Evolutionary conservation across 345 rosid species (phyloP).

Genomic region (Bruguiera parviflora): DNA sequence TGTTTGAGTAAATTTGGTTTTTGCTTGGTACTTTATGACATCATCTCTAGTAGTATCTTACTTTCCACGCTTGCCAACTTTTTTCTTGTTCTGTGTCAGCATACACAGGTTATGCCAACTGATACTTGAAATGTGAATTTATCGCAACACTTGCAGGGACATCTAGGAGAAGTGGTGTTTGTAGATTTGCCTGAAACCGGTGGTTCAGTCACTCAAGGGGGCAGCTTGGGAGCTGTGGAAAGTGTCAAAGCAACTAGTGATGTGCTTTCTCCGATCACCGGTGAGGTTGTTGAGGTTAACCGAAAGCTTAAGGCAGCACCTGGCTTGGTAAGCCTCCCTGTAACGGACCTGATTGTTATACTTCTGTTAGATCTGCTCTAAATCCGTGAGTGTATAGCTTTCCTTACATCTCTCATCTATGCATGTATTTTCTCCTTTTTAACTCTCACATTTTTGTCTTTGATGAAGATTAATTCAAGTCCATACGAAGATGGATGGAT

Average conservation of each 20-base stretch:
- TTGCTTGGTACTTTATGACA: too few species aligned
- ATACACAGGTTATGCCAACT: too few species aligned
- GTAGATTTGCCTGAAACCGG: constrained; percentile 84
- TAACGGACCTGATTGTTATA: not conserved
- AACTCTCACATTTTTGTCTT: not conserved
- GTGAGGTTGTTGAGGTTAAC: constrained; percentile 79
- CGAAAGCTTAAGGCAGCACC: constrained; percentile 67
- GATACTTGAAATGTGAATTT: not conserved
- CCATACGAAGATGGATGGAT: constrained; percentile 98
- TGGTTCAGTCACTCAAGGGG: constrained; percentile 47
- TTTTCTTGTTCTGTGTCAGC: not conserved
- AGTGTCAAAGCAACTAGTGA: constrained; percentile 99
- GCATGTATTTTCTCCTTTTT: not conserved
- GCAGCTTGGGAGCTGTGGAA: constrained; percentile 87
- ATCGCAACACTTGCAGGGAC: constrained; percentile 44
- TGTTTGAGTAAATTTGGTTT: too few species aligned
- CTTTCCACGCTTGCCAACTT: too few species aligned
- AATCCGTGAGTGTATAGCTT: not conserved
- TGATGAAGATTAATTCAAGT: constrained; percentile 70
- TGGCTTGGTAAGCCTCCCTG: constrained; percentile 51
- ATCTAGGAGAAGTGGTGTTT: constrained; percentile 94
- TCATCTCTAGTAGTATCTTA: too few species aligned
- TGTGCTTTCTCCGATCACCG: constrained; percentile 77
- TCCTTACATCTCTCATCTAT: too few species aligned
- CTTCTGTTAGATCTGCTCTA: too few species aligned